Conservation (phyloP, 2,329 filamentous ascomycete species). For the Botryotinia calthae region DNA sequence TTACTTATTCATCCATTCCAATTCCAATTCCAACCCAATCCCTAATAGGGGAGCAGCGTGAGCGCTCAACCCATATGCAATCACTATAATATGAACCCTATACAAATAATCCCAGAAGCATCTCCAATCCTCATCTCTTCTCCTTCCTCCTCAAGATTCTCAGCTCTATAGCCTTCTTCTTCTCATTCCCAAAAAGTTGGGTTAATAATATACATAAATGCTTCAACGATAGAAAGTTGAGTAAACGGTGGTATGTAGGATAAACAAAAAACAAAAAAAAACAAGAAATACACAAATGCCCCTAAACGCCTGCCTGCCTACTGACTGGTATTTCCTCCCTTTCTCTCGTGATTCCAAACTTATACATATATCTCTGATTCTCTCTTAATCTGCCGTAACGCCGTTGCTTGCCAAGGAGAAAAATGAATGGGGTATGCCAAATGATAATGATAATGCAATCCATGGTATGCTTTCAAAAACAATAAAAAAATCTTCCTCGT, state of each 20-base stretch:
- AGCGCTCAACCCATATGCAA: conserved; percentile 18
- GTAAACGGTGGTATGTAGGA: conserved; percentile 7
- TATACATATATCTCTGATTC: background rate
- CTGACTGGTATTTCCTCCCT: conserved; percentile 15
- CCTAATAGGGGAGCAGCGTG: conserved; percentile 9
- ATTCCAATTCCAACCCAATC: background rate
- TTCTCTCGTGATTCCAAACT: conserved; percentile 8
- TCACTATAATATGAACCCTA: background rate
- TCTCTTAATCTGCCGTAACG: conserved; percentile 13
- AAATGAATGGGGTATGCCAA: conserved; percentile 11
- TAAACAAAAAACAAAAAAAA: background rate
- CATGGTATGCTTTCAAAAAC: background rate
- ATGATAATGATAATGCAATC: conserved; percentile 14
- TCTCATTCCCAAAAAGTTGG: background rate
- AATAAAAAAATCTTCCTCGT: background rate
- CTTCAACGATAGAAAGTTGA: background rate
- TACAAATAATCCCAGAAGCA: background rate
- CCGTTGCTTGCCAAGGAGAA: background rate
- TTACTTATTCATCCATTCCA: background rate
- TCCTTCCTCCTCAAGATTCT: background rate
- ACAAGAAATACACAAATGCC: background rate
- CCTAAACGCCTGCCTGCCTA: conserved; percentile 11
- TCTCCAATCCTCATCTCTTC: background rate
- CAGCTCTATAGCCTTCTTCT: background rate
- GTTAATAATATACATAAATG: conserved; percentile 7